Evolutionary conservation across 495 filamentous ascomycete species (phyloP).

Genomic region (Collariella sp.): DNA sequence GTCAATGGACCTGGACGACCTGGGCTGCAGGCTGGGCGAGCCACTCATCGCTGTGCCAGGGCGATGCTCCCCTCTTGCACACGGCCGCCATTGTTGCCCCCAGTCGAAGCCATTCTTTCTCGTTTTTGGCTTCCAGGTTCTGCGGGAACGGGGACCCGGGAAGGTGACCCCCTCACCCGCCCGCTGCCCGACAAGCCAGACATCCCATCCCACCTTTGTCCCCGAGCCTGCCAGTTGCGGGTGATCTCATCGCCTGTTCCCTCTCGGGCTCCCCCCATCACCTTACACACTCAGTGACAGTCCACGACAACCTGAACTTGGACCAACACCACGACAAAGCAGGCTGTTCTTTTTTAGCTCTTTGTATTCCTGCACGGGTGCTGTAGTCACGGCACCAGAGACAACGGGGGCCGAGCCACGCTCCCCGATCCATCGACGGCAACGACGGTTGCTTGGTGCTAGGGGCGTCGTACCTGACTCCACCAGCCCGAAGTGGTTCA

Average conservation of each 20-base stretch:
- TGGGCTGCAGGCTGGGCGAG: background rate
- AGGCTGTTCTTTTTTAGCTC: conserved; percentile 8
- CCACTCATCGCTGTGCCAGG: background rate
- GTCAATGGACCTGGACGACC: too few relatives aligned
- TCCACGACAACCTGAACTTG: too few relatives aligned
- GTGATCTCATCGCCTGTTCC: conserved; percentile 15
- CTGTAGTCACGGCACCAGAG: background rate
- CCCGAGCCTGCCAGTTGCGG: background rate
- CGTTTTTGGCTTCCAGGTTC: too few relatives aligned
- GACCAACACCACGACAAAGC: conserved; percentile 8
- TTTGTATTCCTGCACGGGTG: background rate
- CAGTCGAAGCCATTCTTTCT: background rate
- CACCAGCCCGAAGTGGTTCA: conserved; percentile 12
- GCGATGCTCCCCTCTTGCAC: background rate
- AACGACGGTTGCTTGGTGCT: conserved; percentile 18
- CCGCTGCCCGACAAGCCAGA: conserved; percentile 21
- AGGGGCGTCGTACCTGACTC: conserved; percentile 6
- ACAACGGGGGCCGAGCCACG: conserved; percentile 1
- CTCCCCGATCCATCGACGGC: background rate
- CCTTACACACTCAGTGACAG: too few relatives aligned
- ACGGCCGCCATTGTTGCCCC: background rate
- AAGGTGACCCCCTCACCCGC: conserved; percentile 12
- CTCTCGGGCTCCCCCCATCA: conserved; percentile 10
- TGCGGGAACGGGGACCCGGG: background rate
- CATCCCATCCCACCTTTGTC: conserved; percentile 5